Base-by-base conservation (phyloP, 208 protist genomes). In the Wallacemonas sp. region DNA sequence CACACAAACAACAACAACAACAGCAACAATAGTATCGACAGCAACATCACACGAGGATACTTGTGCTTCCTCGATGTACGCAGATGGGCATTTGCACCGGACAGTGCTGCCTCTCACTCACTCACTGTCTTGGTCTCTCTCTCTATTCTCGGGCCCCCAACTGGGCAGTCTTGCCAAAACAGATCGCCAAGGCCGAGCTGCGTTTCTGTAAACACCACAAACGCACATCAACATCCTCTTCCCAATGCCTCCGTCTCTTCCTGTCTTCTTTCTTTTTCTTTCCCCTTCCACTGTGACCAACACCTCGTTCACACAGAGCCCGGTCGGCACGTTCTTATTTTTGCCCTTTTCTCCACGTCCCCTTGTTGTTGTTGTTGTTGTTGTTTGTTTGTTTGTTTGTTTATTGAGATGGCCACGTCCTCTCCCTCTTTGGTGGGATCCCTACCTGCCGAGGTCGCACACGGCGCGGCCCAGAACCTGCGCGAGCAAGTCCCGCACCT, bases 341-440 rank as follows among this genome's bases (percentile, higher is more conserved):
- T 14, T 33, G 29, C 23, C 23, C 19, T 65, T 65, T 55, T 9
- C 11, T 36, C 17, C 29, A 39, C 30, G 23, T 19, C 14, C 54
- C 27, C 14, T 65, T 54, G 41, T 65, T 65, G 17, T 65, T 41
- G 36, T 47, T 65, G 27, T 65, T 65, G 21, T 62, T 19, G 29
- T n/a, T 29, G 14, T 39, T 33, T 6, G 3, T 39, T 62, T 39
- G 8, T 32, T 43, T 21, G 41, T 62, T 9, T 29, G 6, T 19
- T 26, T 26, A 52, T 27, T 52, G 23, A n/a, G n/a, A 41, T 6
- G 36, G 14, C 9, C 9, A 41, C 9, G 14, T 17, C 36, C 9
- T 41, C 9, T 41, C 36, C 14, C 36, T 17, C 14, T 14, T 6
- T 41, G 9, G 14, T 41, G 36, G 36, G 9, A 6, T 17, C 36